Percentiles rank a stretch among this genome's conserved stretches.
phyloP scores from a whole-genome alignment of 2,329 filamentous ascomycete genomes.

The Harringtonia aguacate region DNA sequence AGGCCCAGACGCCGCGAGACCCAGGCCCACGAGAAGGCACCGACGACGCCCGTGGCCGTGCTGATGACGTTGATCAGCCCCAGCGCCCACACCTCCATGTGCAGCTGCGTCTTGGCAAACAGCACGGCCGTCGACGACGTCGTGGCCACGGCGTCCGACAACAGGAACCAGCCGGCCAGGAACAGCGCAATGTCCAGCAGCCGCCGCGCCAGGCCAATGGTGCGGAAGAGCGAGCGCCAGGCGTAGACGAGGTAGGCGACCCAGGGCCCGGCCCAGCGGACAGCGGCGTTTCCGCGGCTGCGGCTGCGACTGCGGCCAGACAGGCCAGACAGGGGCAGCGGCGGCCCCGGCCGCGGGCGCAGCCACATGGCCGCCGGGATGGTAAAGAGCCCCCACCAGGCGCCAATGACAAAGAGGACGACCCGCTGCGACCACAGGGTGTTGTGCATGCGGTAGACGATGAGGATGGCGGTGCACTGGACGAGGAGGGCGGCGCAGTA shows the following conservation, averaged over 20 bases:
- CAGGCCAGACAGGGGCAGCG: constrained; percentile 45
- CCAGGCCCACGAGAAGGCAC: constrained; percentile 82
- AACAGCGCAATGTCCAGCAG: constrained; percentile 68
- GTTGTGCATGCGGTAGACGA: constrained; percentile 63
- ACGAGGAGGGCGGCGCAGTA: constrained; percentile 80
- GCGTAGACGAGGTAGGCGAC: constrained; percentile 63
- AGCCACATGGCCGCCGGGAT: constrained; percentile 83
- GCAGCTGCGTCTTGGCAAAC: constrained; percentile 86
- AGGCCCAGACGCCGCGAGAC: constrained; percentile 61
- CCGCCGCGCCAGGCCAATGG: constrained; percentile 61
- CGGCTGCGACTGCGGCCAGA: neutral
- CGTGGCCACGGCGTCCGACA: constrained; percentile 90
- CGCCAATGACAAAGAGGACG: constrained; percentile 75
- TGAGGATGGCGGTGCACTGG: constrained; percentile 68
- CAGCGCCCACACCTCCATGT: constrained; percentile 80
- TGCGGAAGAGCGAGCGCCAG: constrained; percentile 79
- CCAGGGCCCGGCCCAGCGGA: constrained; percentile 9
- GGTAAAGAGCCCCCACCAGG: constrained; percentile 91
- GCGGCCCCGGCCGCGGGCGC: constrained; percentile 78
- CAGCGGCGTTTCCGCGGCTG: constrained; percentile 18
- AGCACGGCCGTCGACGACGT: constrained; percentile 90
- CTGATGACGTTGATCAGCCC: constrained; percentile 91
- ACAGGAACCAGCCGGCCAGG: constrained; percentile 82
- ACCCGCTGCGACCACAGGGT: constrained; percentile 79
- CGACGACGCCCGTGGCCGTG: constrained; percentile 71